A percentile compares a stretch with the other conserved stretches of the same genome.
Conservation (phyloP, 306 rosid species). For the Inga leiocalycina region DNA sequence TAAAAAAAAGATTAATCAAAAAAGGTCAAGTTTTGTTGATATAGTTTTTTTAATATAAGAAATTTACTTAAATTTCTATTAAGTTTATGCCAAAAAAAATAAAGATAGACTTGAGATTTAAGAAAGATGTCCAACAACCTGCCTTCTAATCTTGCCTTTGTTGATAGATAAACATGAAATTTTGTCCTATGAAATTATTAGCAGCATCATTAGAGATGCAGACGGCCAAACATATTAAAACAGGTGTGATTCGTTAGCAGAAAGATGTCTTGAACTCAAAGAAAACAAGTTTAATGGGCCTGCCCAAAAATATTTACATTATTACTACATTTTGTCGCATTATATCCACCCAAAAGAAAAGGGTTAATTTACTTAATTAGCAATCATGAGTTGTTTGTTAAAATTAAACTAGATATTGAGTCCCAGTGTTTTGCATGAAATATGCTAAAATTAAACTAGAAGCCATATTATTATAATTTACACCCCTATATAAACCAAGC, state of each 20-base stretch:
- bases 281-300: slow-evolving; percentile 31
- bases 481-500: not conserved
- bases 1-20: too few species aligned
- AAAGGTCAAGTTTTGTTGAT: not conserved
- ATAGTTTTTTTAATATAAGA: not conserved
- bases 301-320: slow-evolving; percentile 45
- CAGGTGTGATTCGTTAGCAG: not conserved
- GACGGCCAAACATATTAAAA: slow-evolving; percentile 55
- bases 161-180: not conserved
- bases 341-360: not conserved
- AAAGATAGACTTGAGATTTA: not conserved
- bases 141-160: not conserved
- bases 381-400: not conserved
- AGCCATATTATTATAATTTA: not conserved
- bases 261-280: not conserved
- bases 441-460: too few species aligned
- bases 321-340: slow-evolving; percentile 43
- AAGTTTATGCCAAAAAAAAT: not conserved
- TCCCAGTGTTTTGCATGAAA: not conserved
- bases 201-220: slow-evolving; percentile 45
- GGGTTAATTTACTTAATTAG: not conserved
- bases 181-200: not conserved
- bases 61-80: not conserved
- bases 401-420: too few species aligned
- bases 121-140: not conserved